These are phyloP conservation scores for Candida peoriensis DNA, from an alignment of 805 yeast genomes.

Conservation along the genomic window DNA sequence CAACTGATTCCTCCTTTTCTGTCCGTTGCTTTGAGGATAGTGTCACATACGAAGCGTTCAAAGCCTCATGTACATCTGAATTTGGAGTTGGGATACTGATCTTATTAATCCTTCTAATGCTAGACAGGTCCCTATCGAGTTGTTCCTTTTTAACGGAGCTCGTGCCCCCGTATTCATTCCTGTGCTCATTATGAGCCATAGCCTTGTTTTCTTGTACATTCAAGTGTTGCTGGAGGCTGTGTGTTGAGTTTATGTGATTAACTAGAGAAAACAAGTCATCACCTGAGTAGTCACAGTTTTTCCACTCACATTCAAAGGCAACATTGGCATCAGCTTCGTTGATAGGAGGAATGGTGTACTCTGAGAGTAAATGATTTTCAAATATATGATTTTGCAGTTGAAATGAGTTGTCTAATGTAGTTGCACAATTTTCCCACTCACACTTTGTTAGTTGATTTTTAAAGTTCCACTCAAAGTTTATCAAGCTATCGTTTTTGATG, in stretches of 20 bases:
- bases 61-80: not conserved
- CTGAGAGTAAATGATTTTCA: slow-evolving; percentile 39
- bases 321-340: not conserved
- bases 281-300: slow-evolving; percentile 57
- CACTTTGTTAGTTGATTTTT: slow-evolving; percentile 44
- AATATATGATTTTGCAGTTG: slow-evolving; percentile 49
- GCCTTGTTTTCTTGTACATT: not conserved
- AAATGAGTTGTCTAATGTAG: slow-evolving; percentile 32
- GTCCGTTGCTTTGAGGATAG: not conserved
- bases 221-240: slow-evolving; percentile 28
- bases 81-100: slow-evolving; percentile 2
- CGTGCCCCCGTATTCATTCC: too few relatives aligned
- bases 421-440: slow-evolving; percentile 65
- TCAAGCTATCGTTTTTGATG: slow-evolving; percentile 7
- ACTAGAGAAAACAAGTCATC: slow-evolving; percentile 48
- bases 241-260: slow-evolving; percentile 50
- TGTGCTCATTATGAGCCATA: not conserved
- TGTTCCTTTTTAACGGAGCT: too few relatives aligned
- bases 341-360: slow-evolving; percentile 13
- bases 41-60: not conserved
- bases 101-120: slow-evolving; percentile 4
- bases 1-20: not conserved
- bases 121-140: slow-evolving; percentile 21
- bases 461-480: slow-evolving; percentile 25
- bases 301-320: slow-evolving; percentile 61